These are phyloP conservation scores for Gracilaria domingensis DNA, from an alignment of 23 red algal genomes.

Conservation along the genomic window DNA sequence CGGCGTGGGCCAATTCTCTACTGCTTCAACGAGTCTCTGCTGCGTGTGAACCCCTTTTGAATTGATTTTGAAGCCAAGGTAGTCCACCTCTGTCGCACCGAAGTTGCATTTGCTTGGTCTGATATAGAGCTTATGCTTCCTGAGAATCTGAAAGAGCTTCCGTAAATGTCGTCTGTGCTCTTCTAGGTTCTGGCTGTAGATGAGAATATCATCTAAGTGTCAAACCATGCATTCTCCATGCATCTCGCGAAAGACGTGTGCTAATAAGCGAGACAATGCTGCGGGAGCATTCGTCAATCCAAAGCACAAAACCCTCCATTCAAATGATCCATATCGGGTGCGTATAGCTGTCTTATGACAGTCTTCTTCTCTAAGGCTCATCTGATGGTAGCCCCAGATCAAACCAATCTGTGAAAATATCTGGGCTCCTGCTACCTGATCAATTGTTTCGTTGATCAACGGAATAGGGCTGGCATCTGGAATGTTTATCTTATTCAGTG, in stretches of 20 bases:
- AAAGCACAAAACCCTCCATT: constrained; percentile 31
- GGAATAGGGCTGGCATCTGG: constrained; percentile 52
- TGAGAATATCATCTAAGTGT: constrained; percentile 37
- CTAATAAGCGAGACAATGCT: constrained; percentile 16
- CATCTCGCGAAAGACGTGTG: constrained; percentile 15
- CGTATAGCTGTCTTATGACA: constrained; percentile 45
- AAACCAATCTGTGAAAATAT: constrained; percentile 63
- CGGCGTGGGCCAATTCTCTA: constrained; percentile 23
- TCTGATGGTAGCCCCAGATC: constrained; percentile 39
- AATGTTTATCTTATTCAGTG: constrained; percentile 24
- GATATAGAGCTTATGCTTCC: constrained; percentile 33
- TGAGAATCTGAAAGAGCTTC: constrained; percentile 12
- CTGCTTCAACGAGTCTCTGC: constrained; percentile 26
- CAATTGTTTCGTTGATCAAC: constrained; percentile 49
- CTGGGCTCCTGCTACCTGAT: constrained; percentile 28
- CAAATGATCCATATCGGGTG: constrained; percentile 40
- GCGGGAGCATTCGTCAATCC: constrained; percentile 40
- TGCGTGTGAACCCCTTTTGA: constrained; percentile 26
- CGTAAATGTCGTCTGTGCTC: constrained; percentile 22
- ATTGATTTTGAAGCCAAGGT: constrained; percentile 17
- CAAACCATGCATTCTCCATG: constrained; percentile 32
- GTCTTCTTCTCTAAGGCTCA: constrained; percentile 40
- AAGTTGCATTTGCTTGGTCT: constrained; percentile 17
- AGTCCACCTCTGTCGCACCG: constrained; percentile 24
- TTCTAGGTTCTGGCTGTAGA: constrained; percentile 31